Evolutionary conservation across 2,329 filamentous ascomycete species (phyloP).

Genomic region (Lithohypha guttulata): DNA sequence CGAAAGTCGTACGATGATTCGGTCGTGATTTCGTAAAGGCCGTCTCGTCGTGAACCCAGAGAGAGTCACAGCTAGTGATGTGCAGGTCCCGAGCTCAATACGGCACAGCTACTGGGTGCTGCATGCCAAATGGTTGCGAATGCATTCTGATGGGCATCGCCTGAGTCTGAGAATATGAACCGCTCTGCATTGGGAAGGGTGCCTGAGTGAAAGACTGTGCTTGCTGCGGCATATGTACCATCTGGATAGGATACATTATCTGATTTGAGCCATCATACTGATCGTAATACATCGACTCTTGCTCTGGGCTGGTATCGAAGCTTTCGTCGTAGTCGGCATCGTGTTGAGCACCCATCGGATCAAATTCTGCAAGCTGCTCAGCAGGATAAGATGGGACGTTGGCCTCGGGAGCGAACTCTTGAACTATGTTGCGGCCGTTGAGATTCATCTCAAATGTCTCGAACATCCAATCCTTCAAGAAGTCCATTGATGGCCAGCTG

Average conservation of each 20-base stretch:
- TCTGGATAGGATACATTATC: constrained; percentile 1
- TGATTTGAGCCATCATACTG: constrained; percentile 3
- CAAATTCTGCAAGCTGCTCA: constrained; percentile 8
- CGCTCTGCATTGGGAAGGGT: constrained; percentile 9
- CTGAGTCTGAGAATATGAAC: constrained; percentile 6
- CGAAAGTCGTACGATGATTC: no score
- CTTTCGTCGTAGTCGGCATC: constrained; percentile 5
- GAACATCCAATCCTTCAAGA: constrained; percentile 50
- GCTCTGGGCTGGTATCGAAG: constrained; percentile 8
- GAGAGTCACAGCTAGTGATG: no score
- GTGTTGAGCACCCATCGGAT: neutral
- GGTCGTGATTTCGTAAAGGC: no score
- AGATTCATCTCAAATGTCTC: constrained; percentile 41
- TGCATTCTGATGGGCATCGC: constrained; percentile 4
- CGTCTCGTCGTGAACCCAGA: no score
- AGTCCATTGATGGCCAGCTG: constrained; percentile 51
- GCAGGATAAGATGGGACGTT: constrained; percentile 7
- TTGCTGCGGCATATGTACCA: neutral
- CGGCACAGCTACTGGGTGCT: constrained; percentile 1
- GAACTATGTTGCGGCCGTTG: constrained; percentile 16
- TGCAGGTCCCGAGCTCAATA: no score
- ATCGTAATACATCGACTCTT: constrained; percentile 8
- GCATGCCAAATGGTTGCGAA: constrained; percentile 2
- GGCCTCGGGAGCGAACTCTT: constrained; percentile 15
- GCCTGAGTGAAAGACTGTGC: neutral